Evolutionary conservation across 2,329 filamentous ascomycete genomes (phyloP).

Genomic region (Exophiala dermatitidis): DNA sequence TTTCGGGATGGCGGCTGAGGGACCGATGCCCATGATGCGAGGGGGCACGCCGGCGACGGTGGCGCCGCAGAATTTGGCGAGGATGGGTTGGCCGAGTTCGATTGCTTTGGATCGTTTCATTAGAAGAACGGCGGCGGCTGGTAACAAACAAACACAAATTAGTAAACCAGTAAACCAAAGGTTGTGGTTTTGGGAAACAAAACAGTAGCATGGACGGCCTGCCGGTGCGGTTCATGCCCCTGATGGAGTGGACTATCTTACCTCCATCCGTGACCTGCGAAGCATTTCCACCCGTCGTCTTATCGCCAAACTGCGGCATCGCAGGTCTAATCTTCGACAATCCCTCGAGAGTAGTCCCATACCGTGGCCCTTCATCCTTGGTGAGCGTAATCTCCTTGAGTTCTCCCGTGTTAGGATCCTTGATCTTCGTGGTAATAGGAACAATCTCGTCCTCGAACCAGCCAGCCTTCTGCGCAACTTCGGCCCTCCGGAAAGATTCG

Average conservation of each 20-base stretch:
- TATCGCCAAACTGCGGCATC: slow-evolving; percentile 81
- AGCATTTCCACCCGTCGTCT: slow-evolving; percentile 86
- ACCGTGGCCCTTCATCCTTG: slow-evolving; percentile 82
- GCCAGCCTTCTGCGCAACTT: slow-evolving; percentile 81
- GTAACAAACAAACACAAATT: background rate
- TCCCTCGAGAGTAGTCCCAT: slow-evolving; percentile 77
- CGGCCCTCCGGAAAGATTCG: slow-evolving; percentile 80
- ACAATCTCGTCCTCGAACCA: slow-evolving; percentile 92
- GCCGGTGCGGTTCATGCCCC: too few relatives aligned
- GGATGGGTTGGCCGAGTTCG: slow-evolving; percentile 78
- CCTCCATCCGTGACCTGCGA: slow-evolving; percentile 90
- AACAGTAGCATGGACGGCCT: too few relatives aligned
- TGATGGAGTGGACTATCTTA: too few relatives aligned
- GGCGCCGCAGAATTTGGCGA: slow-evolving; percentile 90
- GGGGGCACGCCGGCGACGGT: slow-evolving; percentile 86
- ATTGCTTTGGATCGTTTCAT: slow-evolving; percentile 92
- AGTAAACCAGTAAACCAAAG: too few relatives aligned
- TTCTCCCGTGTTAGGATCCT: slow-evolving; percentile 75
- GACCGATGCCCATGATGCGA: slow-evolving; percentile 70
- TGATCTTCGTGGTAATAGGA: slow-evolving; percentile 73
- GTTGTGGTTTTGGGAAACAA: too few relatives aligned
- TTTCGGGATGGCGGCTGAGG: slow-evolving; percentile 62
- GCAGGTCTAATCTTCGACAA: slow-evolving; percentile 80
- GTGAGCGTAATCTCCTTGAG: slow-evolving; percentile 69
- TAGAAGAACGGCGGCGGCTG: slow-evolving; percentile 74